A percentile compares a stretch with the other conserved stretches of the same genome.
phyloP scores from a whole-genome alignment of 768 basidiomycete species.

The Termitomyces sp. region DNA sequence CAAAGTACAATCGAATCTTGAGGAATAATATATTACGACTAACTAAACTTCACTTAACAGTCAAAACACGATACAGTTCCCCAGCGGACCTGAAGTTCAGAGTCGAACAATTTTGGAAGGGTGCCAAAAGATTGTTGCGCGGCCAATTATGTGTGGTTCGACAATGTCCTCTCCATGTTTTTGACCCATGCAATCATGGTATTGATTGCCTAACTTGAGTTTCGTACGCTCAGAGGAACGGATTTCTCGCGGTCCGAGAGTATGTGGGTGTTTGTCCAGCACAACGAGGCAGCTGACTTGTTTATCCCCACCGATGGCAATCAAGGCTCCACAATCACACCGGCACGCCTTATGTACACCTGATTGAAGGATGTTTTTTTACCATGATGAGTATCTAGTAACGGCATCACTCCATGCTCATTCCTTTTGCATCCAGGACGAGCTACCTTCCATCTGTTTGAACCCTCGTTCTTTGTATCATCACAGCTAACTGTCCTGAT shows the following conservation, averaged over 20 bases:
- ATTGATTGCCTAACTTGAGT: no score
- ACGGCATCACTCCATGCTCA: constrained; percentile 3
- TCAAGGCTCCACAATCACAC: constrained; percentile 11
- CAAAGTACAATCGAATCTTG: background rate
- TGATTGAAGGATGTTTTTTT: constrained; percentile 1
- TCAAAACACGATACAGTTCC: background rate
- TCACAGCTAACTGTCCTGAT: background rate
- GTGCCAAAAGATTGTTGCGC: background rate
- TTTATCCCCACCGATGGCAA: constrained; percentile 5
- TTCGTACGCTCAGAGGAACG: background rate
- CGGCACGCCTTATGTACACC: background rate
- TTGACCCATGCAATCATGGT: background rate
- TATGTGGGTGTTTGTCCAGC: background rate
- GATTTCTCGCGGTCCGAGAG: background rate
- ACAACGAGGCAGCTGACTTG: constrained; percentile 10
- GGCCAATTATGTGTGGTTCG: background rate
- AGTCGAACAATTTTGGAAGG: background rate
- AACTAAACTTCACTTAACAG: background rate
- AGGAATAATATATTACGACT: background rate
- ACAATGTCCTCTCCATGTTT: background rate
- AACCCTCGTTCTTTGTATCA: background rate
- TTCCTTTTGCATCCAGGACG: background rate
- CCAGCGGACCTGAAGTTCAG: background rate
- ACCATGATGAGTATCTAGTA: background rate
- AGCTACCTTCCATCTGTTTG: background rate